Conservation (phyloP, 1,284 basidiomycete species). For the Leccinum huronense region DNA sequence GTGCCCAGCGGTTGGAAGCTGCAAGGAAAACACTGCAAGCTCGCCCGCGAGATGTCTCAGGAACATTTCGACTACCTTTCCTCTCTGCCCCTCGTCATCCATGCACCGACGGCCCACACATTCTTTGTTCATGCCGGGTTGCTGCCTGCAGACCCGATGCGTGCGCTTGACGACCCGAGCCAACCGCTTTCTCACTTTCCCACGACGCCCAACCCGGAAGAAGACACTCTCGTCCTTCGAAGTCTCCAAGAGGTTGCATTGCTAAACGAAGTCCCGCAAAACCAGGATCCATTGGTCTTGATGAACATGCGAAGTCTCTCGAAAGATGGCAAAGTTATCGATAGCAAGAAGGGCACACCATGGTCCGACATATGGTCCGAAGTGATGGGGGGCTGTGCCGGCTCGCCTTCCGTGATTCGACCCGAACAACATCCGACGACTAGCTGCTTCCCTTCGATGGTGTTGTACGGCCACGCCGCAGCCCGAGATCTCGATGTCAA, state of each 20-base stretch:
- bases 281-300: slow-evolving; percentile 68
- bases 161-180: slow-evolving; percentile 43
- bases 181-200: slow-evolving; percentile 74
- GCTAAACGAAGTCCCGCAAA: slow-evolving; percentile 66
- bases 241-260: slow-evolving; percentile 58
- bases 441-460: slow-evolving; percentile 67
- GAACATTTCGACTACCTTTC: slow-evolving; percentile 68
- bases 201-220: slow-evolving; percentile 32
- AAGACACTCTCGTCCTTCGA: slow-evolving; percentile 37
- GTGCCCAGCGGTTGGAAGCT: slow-evolving; percentile 68
- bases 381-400: slow-evolving; percentile 66
- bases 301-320: slow-evolving; percentile 75
- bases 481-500: slow-evolving; percentile 73
- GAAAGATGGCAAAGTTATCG: slow-evolving; percentile 52
- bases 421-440: slow-evolving; percentile 14
- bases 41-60: slow-evolving; percentile 63
- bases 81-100: slow-evolving; percentile 68
- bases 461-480: slow-evolving; percentile 85
- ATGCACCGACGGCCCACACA: slow-evolving; percentile 74
- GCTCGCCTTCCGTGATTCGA: slow-evolving; percentile 39
- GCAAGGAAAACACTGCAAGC: slow-evolving; percentile 70
- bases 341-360: slow-evolving; percentile 60
- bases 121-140: slow-evolving; percentile 85
- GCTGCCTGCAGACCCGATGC: slow-evolving; percentile 65
- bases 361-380: slow-evolving; percentile 77